These are phyloP conservation scores for Tolypocladium tropicale DNA, from an alignment of 2,329 filamentous ascomycete genomes.

Conservation along the genomic window DNA sequence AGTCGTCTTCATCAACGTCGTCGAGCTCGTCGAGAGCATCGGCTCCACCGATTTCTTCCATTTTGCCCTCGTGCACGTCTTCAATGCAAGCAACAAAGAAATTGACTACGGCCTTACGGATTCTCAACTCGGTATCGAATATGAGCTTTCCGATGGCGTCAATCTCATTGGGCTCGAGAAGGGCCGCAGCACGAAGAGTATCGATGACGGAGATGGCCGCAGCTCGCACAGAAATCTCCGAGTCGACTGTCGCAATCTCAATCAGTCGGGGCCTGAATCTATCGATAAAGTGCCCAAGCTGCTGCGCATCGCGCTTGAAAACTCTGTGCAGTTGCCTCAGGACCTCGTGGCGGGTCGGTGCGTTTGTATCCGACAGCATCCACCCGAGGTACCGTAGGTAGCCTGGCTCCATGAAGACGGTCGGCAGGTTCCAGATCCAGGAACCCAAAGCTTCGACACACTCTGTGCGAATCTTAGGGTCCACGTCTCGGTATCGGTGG, in stretches of 20 bases:
- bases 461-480: slow-evolving; percentile 78
- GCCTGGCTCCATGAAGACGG: slow-evolving; percentile 79
- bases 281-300: slow-evolving; percentile 87
- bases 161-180: slow-evolving; percentile 85
- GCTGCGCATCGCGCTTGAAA: slow-evolving; percentile 70
- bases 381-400: slow-evolving; percentile 92
- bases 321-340: slow-evolving; percentile 72
- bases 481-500: slow-evolving; percentile 90
- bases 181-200: slow-evolving; percentile 68
- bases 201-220: slow-evolving; percentile 75
- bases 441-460: slow-evolving; percentile 77
- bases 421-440: slow-evolving; percentile 80
- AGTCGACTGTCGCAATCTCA: slow-evolving; percentile 84
- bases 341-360: slow-evolving; percentile 71
- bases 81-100: slow-evolving; percentile 87
- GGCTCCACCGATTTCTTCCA: slow-evolving; percentile 76
- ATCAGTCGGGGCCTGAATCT: slow-evolving; percentile 78
- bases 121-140: slow-evolving; percentile 74
- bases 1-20: slow-evolving; percentile 63
- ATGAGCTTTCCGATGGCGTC: slow-evolving; percentile 80
- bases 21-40: slow-evolving; percentile 69
- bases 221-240: slow-evolving; percentile 70
- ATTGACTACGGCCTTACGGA: slow-evolving; percentile 77
- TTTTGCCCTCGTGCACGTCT: slow-evolving; percentile 66
- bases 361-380: slow-evolving; percentile 77